A percentile compares a stretch with the other conserved stretches of the same genome.
phyloP scores from a whole-genome alignment of 148 eudicot genomes.

The Rhododendron ovatum region DNA sequence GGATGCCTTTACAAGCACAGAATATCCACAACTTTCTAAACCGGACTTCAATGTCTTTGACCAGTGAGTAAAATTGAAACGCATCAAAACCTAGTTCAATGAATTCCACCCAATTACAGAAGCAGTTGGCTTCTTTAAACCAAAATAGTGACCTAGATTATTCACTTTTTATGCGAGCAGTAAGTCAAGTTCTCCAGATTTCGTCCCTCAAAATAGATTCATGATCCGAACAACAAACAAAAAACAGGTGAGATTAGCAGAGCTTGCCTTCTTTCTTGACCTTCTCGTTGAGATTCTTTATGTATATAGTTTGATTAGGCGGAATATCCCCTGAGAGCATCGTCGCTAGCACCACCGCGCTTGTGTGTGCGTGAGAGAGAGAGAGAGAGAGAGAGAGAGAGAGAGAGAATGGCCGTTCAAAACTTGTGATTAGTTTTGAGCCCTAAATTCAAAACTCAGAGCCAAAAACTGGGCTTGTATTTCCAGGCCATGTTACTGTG shows the following conservation, averaged over 20 bases:
- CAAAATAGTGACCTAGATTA: neutral
- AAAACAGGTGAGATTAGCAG: neutral
- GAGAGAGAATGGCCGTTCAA: neutral
- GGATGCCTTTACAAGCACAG: neutral
- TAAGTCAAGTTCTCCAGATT: neutral
- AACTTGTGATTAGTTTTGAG: neutral
- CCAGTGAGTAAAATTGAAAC: neutral
- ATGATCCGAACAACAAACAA: neutral
- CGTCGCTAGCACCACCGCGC: neutral
- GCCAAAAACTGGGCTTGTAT: neutral
- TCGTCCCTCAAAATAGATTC: neutral
- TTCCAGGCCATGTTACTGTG: neutral
- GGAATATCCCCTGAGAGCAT: constrained; percentile 18
- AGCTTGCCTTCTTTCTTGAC: constrained; percentile 22
- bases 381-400: neutral
- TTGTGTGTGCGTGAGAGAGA: neutral
- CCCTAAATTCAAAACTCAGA: neutral
- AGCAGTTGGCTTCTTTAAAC: neutral
- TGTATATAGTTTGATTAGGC: constrained; percentile 18
- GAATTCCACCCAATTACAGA: neutral
- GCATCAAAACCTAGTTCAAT: neutral
- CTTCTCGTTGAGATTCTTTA: constrained; percentile 24
- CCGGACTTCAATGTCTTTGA: neutral
- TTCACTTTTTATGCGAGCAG: neutral
- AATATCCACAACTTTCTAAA: neutral